A percentile compares a stretch with the other conserved stretches of the same genome.
Evolutionary conservation across 306 rosid genomes (phyloP).

Genomic region (Cucurbita argyrosperma): DNA sequence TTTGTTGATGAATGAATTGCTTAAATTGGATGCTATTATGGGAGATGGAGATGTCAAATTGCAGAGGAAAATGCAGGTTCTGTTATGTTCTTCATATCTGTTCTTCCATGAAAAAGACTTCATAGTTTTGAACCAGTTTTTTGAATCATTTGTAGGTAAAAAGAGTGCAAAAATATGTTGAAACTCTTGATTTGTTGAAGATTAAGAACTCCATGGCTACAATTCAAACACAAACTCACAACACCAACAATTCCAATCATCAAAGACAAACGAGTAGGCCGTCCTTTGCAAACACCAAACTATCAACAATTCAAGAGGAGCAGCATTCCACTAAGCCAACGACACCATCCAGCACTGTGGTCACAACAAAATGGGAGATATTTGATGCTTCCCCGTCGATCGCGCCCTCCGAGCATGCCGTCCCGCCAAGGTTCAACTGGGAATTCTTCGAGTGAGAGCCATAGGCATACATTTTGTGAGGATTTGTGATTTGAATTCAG

Average conservation of each 20-base stretch:
- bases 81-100: neutral
- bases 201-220: conserved; percentile 43
- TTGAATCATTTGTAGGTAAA: conserved; percentile 39
- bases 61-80: conserved; percentile 97
- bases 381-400: conserved; percentile 53
- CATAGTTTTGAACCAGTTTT: neutral
- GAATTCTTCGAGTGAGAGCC: conserved; percentile 52
- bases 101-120: neutral
- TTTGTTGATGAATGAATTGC: conserved; percentile 79
- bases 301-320: conserved; percentile 42
- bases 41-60: conserved; percentile 90
- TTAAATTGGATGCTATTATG: conserved; percentile 61
- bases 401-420: conserved; percentile 27
- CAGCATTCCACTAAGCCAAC: conserved; percentile 25
- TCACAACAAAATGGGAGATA: conserved; percentile 86
- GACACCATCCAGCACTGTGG: conserved; percentile 45
- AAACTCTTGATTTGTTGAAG: conserved; percentile 76
- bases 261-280: conserved; percentile 14
- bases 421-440: conserved; percentile 65
- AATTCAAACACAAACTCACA: conserved; percentile 12
- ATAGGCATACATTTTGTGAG: conserved; percentile 20
- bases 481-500: conserved; percentile 42
- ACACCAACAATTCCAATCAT: conserved; percentile 9
- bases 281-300: conserved; percentile 8
- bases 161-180: conserved; percentile 89